A percentile compares a stretch with the other conserved stretches of the same genome.
phyloP scores from a whole-genome alignment of 169 alveolate genomes.

The Perkinsus marinus region DNA sequence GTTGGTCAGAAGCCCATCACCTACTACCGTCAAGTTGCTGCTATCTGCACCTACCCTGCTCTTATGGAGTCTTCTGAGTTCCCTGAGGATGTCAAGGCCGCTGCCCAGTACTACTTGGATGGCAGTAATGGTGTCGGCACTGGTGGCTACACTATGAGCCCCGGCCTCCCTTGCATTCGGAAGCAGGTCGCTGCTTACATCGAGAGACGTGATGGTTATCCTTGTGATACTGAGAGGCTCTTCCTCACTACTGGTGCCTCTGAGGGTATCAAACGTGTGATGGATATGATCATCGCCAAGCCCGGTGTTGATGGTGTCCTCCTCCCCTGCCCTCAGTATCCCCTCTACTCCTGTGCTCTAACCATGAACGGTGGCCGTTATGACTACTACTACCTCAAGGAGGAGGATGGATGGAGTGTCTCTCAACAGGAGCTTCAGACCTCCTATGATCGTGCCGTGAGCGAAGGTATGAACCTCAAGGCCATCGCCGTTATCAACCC shows the following conservation, averaged over 20 bases:
- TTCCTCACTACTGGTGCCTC: constrained; percentile 48
- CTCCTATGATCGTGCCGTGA: background rate
- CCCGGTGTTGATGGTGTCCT: constrained; percentile 52
- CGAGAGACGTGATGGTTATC: constrained; percentile 29
- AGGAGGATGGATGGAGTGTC: background rate
- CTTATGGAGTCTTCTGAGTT: background rate
- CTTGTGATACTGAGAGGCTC: constrained; percentile 23
- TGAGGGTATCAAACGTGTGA: background rate
- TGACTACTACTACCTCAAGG: background rate
- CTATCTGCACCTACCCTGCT: background rate
- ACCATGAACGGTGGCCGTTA: background rate
- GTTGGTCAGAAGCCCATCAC: constrained; percentile 40
- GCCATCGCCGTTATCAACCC: constrained; percentile 66
- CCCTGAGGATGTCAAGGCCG: background rate
- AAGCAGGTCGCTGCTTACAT: constrained; percentile 14
- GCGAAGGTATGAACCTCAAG: constrained; percentile 8
- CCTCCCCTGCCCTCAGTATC: constrained; percentile 76
- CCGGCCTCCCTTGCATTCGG: constrained; percentile 10
- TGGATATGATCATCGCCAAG: background rate
- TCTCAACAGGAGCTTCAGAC: background rate
- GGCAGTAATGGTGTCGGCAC: constrained; percentile 11
- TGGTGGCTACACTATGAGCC: constrained; percentile 3
- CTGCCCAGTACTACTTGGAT: constrained; percentile 9
- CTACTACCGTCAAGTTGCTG: constrained; percentile 32
- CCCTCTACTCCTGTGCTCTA: constrained; percentile 50